Percentiles rank a stretch among this genome's conserved stretches.
Conservation (phyloP, 148 eudicot genomes). For the Rhododendron simsii region DNA sequence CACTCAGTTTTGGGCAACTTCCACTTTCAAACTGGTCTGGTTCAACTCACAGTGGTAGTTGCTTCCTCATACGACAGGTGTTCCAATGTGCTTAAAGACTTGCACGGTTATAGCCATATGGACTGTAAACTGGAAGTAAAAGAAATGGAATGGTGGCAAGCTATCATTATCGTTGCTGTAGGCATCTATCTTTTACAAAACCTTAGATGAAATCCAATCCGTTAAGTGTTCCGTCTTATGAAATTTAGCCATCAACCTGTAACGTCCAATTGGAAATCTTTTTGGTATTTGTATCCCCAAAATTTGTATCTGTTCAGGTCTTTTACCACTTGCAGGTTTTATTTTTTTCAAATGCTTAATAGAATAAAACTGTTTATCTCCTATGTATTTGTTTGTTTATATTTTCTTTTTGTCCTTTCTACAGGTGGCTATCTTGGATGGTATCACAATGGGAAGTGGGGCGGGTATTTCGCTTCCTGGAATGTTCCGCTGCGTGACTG, state of each 20-base stretch:
- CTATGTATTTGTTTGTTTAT: not conserved
- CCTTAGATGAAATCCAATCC: not conserved
- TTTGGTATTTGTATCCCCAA: not conserved
- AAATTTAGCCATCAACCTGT: no score
- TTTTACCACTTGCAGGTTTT: not conserved
- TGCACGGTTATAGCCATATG: not conserved
- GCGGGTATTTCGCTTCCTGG: conserved; percentile 88
- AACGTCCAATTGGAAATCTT: not conserved
- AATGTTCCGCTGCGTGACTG: conserved; percentile 85
- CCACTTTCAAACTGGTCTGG: not conserved
- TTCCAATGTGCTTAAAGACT: not conserved
- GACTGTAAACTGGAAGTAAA: not conserved
- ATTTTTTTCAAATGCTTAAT: not conserved
- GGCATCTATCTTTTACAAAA: not conserved
- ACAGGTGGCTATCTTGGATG: conserved; percentile 90
- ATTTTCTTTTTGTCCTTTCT: not conserved
- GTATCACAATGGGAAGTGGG: conserved; percentile 83
- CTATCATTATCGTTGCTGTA: not conserved
- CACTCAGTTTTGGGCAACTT: not conserved
- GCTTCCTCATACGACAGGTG: not conserved
- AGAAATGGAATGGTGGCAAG: not conserved
- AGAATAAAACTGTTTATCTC: not conserved
- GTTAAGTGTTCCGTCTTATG: not conserved
- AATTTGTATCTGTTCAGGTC: not conserved
- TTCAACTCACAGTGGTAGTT: not conserved